Conservation (phyloP, 2,329 filamentous ascomycete genomes). For the Alternaria sp. region DNA sequence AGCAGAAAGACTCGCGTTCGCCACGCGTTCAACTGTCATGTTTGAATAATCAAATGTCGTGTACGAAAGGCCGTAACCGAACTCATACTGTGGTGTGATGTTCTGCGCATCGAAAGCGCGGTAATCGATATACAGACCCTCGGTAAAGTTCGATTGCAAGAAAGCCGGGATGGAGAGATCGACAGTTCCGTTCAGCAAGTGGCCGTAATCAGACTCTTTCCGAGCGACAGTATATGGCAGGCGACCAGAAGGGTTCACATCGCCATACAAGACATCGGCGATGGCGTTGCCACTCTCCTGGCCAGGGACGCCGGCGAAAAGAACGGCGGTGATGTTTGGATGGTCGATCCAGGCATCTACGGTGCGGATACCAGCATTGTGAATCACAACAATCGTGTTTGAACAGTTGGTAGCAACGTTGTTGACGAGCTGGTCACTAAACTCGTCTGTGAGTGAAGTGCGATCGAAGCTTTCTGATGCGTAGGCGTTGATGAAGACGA, state of each 20-base stretch:
- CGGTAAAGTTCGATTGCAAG: constrained; percentile 76
- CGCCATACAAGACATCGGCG: constrained; percentile 80
- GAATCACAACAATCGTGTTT: constrained; percentile 61
- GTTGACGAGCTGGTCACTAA: constrained; percentile 50
- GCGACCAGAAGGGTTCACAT: constrained; percentile 75
- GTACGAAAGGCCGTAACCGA: constrained; percentile 78
- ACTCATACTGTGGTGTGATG: constrained; percentile 76
- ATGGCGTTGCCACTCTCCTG: constrained; percentile 82
- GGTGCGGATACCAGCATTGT: constrained; percentile 67
- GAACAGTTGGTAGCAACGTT: constrained; percentile 56
- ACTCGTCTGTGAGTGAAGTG: constrained; percentile 26
- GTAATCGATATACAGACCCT: constrained; percentile 84
- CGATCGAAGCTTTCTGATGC: constrained; percentile 49
- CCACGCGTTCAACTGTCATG: constrained; percentile 63
- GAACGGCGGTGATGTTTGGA: constrained; percentile 80
- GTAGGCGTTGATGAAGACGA: constrained; percentile 67
- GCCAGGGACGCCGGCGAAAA: constrained; percentile 81
- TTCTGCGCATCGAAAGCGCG: constrained; percentile 72
- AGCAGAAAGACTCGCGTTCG: constrained; percentile 46
- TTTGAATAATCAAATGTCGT: constrained; percentile 77
- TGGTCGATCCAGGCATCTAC: constrained; percentile 76
- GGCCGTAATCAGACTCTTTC: constrained; percentile 71
- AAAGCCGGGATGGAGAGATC: constrained; percentile 62
- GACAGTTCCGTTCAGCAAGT: constrained; percentile 60
- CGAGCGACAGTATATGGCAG: constrained; percentile 81